Evolutionary conservation across 768 basidiomycete genomes (phyloP), one percentile per base, ranked within the genome.

Genomic region (Pluteus cervinus): DNA sequence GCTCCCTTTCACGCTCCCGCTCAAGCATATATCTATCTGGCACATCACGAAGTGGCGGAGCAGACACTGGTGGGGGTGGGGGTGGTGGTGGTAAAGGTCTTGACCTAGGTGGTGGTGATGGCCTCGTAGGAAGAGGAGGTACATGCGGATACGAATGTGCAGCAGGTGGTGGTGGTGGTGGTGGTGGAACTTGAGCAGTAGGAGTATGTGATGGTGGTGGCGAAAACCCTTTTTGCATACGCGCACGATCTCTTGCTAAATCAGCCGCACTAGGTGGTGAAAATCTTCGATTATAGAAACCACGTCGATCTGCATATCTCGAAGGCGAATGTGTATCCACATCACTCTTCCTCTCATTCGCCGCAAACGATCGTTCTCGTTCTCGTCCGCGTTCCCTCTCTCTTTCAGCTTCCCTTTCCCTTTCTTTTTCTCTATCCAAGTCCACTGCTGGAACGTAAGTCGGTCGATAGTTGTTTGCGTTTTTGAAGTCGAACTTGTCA

Each of bases 321-420:
- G 30, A 8, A 14, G 14, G 14, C 30, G 14, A 31, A n/a, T 31
- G 20, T 18, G 14, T 18, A 6, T 31, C 30, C 5, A 15, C 30
- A 14, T 18, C 30, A 31, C 20, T 31, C 30, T 18, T 15, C 9
- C 25, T 18, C 12, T 11, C 18, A 17, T 34, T 34, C n/a, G n/a
- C n/a, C n/a, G 18, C 8, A 20, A 14, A 22, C 11, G 33, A 22
- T 7, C n/a, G 30, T 6, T 18, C 17, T 16, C 22, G 7, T 16
- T 10, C 24, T 15, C 36, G n/a, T 10, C 25, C 34, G 12, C 17
- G 34, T 18, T 33, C n/a, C 29, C 36, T 37, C 12, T 37, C 36
- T 14, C 36, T 4, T 12, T 37, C 36, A n/a, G 17, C 36, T 16
- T 41, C 40, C 6, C 40, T 35, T 6, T 41, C 40, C 4, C 40